Conservation (phyloP, 495 filamentous ascomycete species). For the Penicillium cataractarum region DNA sequence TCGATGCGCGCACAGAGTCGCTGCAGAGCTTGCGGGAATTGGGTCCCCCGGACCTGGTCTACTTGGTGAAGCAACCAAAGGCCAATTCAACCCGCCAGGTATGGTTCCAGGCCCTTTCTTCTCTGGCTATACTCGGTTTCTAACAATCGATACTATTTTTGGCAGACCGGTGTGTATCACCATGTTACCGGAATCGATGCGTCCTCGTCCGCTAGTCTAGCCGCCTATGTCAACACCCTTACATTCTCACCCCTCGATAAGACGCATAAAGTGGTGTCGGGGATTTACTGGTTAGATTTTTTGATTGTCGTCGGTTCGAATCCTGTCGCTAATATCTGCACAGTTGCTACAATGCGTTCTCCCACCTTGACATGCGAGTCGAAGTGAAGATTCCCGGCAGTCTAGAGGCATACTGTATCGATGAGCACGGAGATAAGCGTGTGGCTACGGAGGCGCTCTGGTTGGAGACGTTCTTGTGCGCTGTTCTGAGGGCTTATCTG, state of each 20-base stretch:
- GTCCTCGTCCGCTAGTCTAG: slow-evolving; percentile 93
- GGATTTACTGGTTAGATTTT: slow-evolving; percentile 79
- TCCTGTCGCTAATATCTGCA: slow-evolving; percentile 23
- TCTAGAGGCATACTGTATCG: slow-evolving; percentile 93
- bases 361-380: slow-evolving; percentile 95
- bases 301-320: neutral
- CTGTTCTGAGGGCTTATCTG: slow-evolving; percentile 87
- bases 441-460: slow-evolving; percentile 90
- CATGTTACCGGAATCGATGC: slow-evolving; percentile 98
- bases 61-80: slow-evolving; percentile 85
- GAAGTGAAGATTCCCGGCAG: slow-evolving; percentile 94
- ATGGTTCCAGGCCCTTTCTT: slow-evolving; percentile 14
- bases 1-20: slow-evolving; percentile 87
- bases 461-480: slow-evolving; percentile 97
- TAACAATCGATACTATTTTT: slow-evolving; percentile 11
- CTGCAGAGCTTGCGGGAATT: slow-evolving; percentile 84
- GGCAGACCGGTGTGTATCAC: slow-evolving; percentile 88
- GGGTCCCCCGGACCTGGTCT: slow-evolving; percentile 92
- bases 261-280: slow-evolving; percentile 87
- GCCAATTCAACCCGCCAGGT: slow-evolving; percentile 56
- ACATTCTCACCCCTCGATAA: slow-evolving; percentile 87
- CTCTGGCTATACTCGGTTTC: neutral
- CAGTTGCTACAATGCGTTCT: slow-evolving; percentile 99
- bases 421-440: slow-evolving; percentile 92
- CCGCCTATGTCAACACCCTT: slow-evolving; percentile 97